These are phyloP conservation scores for Clarkia xantiana DNA, from an alignment of 345 rosid species.

Conservation along the genomic window DNA sequence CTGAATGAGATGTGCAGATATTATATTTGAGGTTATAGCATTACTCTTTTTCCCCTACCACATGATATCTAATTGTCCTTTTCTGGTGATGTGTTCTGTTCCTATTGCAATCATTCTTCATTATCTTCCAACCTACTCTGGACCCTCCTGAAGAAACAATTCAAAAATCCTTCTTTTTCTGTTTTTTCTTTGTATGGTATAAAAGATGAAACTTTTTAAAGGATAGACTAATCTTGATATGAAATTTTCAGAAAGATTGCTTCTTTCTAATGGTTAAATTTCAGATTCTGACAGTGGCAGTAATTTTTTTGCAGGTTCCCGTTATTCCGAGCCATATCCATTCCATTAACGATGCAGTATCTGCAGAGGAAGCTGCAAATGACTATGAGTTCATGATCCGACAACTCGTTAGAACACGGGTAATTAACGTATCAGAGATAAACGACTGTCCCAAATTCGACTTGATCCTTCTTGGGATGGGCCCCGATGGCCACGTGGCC, in stretches of 20 bases:
- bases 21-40: not conserved
- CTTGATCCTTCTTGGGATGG: slow-evolving; percentile 79
- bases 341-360: slow-evolving; percentile 61
- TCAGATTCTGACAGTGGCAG: too few species aligned
- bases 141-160: slow-evolving; percentile 2
- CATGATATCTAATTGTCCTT: not conserved
- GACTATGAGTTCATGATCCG: slow-evolving; percentile 61
- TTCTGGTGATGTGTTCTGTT: not conserved
- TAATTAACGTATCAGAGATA: slow-evolving; percentile 47
- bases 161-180: not conserved
- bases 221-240: too few species aligned
- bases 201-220: too few species aligned
- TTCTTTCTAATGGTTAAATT: too few species aligned
- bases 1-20: too few species aligned
- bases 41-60: not conserved
- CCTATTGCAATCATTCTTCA: not conserved
- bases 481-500: slow-evolving; percentile 82
- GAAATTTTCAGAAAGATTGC: too few species aligned
- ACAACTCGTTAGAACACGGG: slow-evolving; percentile 55
- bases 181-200: too few species aligned
- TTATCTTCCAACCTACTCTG: not conserved
- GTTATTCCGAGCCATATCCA: slow-evolving; percentile 63
- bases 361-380: slow-evolving; percentile 73
- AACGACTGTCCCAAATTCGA: slow-evolving; percentile 89
- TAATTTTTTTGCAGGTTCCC: slow-evolving; percentile 37